Conservation (phyloP, 768 basidiomycete species). For the Russula brevipes region DNA sequence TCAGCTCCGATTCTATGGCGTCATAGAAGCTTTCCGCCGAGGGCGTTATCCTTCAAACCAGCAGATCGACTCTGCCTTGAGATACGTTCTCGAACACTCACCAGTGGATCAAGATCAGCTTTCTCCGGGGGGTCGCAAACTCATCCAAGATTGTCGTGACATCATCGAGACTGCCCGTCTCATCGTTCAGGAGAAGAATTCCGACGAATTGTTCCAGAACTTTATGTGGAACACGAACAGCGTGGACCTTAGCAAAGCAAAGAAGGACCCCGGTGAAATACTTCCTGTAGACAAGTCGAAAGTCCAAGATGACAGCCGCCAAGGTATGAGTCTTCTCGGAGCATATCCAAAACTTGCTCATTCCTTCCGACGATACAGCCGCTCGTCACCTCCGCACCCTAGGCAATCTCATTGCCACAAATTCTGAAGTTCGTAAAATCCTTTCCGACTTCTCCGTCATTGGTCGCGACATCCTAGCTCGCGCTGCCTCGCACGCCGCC, state of each 20-base stretch:
- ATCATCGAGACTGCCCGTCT: constrained; percentile 70
- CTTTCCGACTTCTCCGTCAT: constrained; percentile 71
- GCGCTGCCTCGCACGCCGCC: constrained; percentile 65
- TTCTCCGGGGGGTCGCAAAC: constrained; percentile 68
- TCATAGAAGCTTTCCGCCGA: constrained; percentile 73
- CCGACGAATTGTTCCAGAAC: constrained; percentile 87
- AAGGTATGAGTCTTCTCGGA: constrained; percentile 43
- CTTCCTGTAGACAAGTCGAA: constrained; percentile 53
- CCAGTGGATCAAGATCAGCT: constrained; percentile 62
- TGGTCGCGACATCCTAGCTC: constrained; percentile 80
- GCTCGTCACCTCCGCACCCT: constrained; percentile 85
- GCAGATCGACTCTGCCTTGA: constrained; percentile 71
- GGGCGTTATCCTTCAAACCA: constrained; percentile 74
- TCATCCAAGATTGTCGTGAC: constrained; percentile 71
- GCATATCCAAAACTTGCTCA: background rate
- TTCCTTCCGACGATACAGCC: constrained; percentile 39
- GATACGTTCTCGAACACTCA: constrained; percentile 54
- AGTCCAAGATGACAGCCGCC: constrained; percentile 50
- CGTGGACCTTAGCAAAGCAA: constrained; percentile 41
- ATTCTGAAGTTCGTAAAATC: constrained; percentile 89
- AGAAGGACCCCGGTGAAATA: constrained; percentile 38
- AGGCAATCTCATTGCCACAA: constrained; percentile 80
- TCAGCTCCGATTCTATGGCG: constrained; percentile 71
- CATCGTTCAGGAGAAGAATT: constrained; percentile 80
- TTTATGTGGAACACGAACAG: constrained; percentile 78